These are phyloP conservation scores for Vigna mungo DNA, from an alignment of 306 rosid species.

Conservation along the genomic window DNA sequence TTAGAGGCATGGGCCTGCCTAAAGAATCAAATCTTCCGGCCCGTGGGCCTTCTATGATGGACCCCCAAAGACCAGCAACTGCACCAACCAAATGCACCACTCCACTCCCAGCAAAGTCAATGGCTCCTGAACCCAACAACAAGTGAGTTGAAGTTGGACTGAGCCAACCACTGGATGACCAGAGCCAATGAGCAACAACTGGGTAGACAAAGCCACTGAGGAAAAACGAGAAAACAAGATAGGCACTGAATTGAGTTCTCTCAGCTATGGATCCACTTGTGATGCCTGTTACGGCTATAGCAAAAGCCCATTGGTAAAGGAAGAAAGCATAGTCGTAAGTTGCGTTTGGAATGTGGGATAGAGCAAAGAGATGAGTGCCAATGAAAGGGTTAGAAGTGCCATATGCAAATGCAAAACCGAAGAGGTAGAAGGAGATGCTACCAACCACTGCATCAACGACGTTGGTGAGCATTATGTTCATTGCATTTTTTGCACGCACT, in stretches of 20 bases:
- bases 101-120: constrained; percentile 86
- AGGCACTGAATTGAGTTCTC: constrained; percentile 73
- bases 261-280: constrained; percentile 85
- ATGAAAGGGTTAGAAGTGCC: constrained; percentile 79
- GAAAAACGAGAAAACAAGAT: constrained; percentile 71
- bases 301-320: constrained; percentile 85
- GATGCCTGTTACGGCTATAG: constrained; percentile 79
- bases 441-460: constrained; percentile 83
- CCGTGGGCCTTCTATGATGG: constrained; percentile 73
- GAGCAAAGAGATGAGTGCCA: constrained; percentile 67
- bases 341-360: constrained; percentile 51
- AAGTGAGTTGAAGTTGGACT: constrained; percentile 51
- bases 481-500: constrained; percentile 79
- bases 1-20: constrained; percentile 53
- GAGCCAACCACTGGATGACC: constrained; percentile 82
- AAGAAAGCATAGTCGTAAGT: constrained; percentile 73
- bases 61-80: constrained; percentile 77
- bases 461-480: constrained; percentile 84
- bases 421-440: constrained; percentile 80
- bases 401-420: constrained; percentile 81
- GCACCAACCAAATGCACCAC: constrained; percentile 86
- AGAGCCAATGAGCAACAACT: constrained; percentile 76
- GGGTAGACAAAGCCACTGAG: constrained; percentile 82
- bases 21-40: constrained; percentile 68
- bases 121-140: constrained; percentile 71